Evolutionary conservation across 2,329 filamentous ascomycete genomes (phyloP).

Genomic region (Lachnellula hyalina): DNA sequence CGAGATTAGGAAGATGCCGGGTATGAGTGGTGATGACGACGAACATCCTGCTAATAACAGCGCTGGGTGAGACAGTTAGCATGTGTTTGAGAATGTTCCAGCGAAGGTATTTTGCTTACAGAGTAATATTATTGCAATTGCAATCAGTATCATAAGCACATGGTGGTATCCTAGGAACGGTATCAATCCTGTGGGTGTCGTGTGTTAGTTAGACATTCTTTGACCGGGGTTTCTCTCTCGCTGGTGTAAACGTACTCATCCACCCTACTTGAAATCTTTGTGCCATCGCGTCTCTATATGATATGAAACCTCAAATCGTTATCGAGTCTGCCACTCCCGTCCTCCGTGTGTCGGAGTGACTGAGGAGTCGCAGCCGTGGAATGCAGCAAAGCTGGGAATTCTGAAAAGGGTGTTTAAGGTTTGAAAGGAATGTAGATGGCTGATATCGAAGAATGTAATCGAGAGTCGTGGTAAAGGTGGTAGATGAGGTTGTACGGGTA

Average conservation of each 20-base stretch:
- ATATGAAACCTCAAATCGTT: conserved; percentile 1
- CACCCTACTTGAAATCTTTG: conserved; percentile 28
- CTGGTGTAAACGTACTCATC: conserved; percentile 26
- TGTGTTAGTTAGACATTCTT: conserved; percentile 6
- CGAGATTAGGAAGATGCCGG: conserved; percentile 95
- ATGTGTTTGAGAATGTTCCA: conserved; percentile 13
- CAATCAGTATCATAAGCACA: conserved; percentile 96
- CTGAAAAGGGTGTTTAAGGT: conserved; percentile 9
- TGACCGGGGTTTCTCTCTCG: neutral
- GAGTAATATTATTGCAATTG: conserved; percentile 85
- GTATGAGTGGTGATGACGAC: conserved; percentile 90
- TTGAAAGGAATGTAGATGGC: conserved; percentile 17
- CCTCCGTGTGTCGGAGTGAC: conserved; percentile 29
- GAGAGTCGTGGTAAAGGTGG: neutral
- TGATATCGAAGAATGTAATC: conserved; percentile 10
- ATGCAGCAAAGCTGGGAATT: conserved; percentile 25
- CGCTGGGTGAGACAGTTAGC: conserved; percentile 47
- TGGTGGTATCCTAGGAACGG: conserved; percentile 71
- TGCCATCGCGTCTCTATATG: neutral
- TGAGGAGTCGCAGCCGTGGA: conserved; percentile 30
- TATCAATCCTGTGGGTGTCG: conserved; percentile 48
- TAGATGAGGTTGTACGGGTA: neutral
- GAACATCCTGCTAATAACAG: conserved; percentile 91
- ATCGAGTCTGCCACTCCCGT: conserved; percentile 29
- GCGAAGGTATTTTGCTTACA: conserved; percentile 55